A percentile compares a stretch with the other conserved stretches of the same genome.
These are phyloP conservation scores for Naganishia vaughanmartiniae DNA, from an alignment of 768 basidiomycete genomes.

Conservation along the genomic window DNA sequence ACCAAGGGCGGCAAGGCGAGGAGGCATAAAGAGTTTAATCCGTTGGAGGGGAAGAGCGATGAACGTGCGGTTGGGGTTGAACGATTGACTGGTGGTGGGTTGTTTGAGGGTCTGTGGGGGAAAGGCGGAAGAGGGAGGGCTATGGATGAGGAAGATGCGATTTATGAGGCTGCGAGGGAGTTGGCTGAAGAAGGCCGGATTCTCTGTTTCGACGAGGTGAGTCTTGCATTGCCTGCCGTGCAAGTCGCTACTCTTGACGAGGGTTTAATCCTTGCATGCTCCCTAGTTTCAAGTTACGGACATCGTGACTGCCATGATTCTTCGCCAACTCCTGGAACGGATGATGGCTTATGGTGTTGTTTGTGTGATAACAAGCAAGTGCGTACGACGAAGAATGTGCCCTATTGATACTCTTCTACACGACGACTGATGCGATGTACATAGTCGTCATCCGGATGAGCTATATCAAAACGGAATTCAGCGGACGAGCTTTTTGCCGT, in stretches of 20 bases:
- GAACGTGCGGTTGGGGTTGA: conserved; percentile 32
- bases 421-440: background rate
- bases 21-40: conserved; percentile 11
- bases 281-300: conserved; percentile 70
- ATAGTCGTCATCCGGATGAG: conserved; percentile 92
- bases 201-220: conserved; percentile 92
- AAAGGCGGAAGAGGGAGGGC: conserved; percentile 61
- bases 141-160: conserved; percentile 64
- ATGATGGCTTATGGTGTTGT: conserved; percentile 84
- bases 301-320: conserved; percentile 97
- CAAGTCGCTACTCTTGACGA: background rate
- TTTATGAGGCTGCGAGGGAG: conserved; percentile 80
- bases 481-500: conserved; percentile 86
- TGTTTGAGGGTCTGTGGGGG: conserved; percentile 19
- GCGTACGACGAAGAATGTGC: conserved; percentile 46
- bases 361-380: conserved; percentile 97
- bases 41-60: conserved; percentile 28
- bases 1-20: background rate
- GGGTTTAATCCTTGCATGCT: background rate
- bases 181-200: conserved; percentile 79
- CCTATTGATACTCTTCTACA: background rate
- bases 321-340: conserved; percentile 81
- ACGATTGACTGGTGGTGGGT: conserved; percentile 16
- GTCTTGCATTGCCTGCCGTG: conserved; percentile 27
- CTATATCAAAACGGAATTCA: conserved; percentile 99